Base-by-base conservation (phyloP, 352 stramenopile species). In the Halophytophthora batemanensis region DNA sequence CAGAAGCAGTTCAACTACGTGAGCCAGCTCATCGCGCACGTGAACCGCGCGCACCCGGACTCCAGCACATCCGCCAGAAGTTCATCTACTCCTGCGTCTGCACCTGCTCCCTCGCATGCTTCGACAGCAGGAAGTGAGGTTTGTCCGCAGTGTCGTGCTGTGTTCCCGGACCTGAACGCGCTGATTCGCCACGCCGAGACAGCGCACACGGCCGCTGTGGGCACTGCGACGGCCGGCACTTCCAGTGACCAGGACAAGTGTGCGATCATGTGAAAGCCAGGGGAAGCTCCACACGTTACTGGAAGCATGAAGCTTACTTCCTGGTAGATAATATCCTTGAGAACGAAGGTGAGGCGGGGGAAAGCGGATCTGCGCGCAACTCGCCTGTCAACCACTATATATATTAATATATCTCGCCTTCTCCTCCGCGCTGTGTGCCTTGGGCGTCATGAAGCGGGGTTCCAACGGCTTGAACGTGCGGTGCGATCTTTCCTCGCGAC, bases 1-100 rank as follows among this genome's bases (percentile, higher is more conserved):
- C 68, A 86, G 35, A 65, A 87, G 45, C 79, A 75, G 51, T 92
- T 92, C 41, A 50, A 59, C 8, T 86, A 91, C 52, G 77, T 88
- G 8, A 77, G 67, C 49, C 78, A 88, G 37, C 56, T 92, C 19
- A 82, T 92, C 45, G 75, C 73, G 4, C 82, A 92, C 55, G 77
- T 90, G 40, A 89, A 90, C 63, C 70, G 70, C 12, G 68, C 62
- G 10, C 82, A 92, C 52, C 75, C 78, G 8, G 82, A 92, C 35
- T 28, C 57, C 10, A 29, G 21, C n/a, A 12, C 22, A 2, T 17
- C 42, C 5, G 12, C 42, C 13, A 19, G 23, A 25, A 36, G 42
- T 38, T 14, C 41, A 28, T 49, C 59, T 28, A 15, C 45, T 36
- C n/a, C 49, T 19, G 38, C 49, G 10, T 53, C 51, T 14, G 44